Evolutionary conservation across 345 rosid species (phyloP), one percentile per base, ranked within the genome.

Genomic region (Salix purpurea): DNA sequence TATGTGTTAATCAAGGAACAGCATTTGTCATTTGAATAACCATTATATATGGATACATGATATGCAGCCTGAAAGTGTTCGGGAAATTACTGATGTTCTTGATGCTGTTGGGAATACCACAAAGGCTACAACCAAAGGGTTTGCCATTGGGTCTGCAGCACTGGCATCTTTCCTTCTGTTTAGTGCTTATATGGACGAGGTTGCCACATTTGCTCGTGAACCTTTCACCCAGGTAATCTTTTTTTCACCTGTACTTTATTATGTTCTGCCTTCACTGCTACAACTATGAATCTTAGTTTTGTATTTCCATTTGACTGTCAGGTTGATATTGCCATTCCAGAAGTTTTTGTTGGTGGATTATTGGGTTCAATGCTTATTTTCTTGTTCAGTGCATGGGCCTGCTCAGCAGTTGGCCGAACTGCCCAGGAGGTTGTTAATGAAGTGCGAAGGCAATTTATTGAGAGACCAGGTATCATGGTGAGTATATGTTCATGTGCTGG

Each of bases 71-170:
- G 97, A 92, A 84, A 92, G 99, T 84, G 98, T 96, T 79, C 87
- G 99, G 79, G 98, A 96, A 82, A 94, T 96, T 73, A 96, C 98
- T 50, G 99, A 96, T 86, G 80, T 96, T 80, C 96, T 96, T 76
- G 99, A 96, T 90, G 99, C 99, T n/a, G 99, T 96, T 70, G 99
- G 99, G 54, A 96, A 96, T 84, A 96, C 98, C 69, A 96, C 99
- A 72, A 96, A 96, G 83, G 99, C 99, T 84, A 92, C 98, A 64
- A 96, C 99, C 9, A 96, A 96, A 88, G 99, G 99, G 23, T 96
- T 96, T 87, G 99, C 99, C 54, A 94, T 96, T 85, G 99, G 99
- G 74, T 96, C 99, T 75, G 99, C 99, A 48, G 98, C 99, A 42
- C 98, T 96, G 74, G 99, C 99, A 60, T 96, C 99, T 64, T 96